Evolutionary conservation across 2,329 filamentous ascomycete genomes (phyloP).

Genomic region (Metarhizium guizhouense): DNA sequence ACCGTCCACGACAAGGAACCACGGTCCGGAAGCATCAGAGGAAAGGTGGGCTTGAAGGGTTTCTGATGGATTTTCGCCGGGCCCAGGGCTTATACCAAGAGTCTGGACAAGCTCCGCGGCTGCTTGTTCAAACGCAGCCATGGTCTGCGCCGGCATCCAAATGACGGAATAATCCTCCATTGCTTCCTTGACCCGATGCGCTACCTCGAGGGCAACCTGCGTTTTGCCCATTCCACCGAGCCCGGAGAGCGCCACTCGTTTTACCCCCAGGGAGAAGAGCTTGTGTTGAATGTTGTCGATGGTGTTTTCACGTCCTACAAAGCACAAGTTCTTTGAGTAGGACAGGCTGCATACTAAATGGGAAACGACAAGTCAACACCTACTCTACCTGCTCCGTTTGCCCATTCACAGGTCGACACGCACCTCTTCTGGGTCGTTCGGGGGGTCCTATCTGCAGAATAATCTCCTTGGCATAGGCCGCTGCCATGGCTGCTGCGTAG

Average conservation of each 20-base stretch:
- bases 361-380: background rate
- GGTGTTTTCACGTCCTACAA: background rate
- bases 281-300: background rate
- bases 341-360: background rate
- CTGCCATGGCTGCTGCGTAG: slow-evolving; percentile 23
- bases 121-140: slow-evolving; percentile 25
- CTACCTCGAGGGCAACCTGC: slow-evolving; percentile 27
- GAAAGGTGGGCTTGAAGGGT: slow-evolving; percentile 38
- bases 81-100: slow-evolving; percentile 24
- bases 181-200: slow-evolving; percentile 26
- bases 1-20: slow-evolving; percentile 19
- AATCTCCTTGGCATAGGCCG: slow-evolving; percentile 16
- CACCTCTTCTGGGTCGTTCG: background rate
- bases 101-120: slow-evolving; percentile 23
- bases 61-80: slow-evolving; percentile 43
- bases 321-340: background rate
- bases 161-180: slow-evolving; percentile 29
- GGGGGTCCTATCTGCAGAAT: slow-evolving; percentile 3
- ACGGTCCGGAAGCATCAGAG: slow-evolving; percentile 15
- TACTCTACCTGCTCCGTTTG: background rate
- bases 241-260: slow-evolving; percentile 19
- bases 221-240: slow-evolving; percentile 32
- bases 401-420: background rate
- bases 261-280: background rate
- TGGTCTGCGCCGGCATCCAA: slow-evolving; percentile 31